Evolutionary conservation across 768 basidiomycete genomes (phyloP), one percentile per base, ranked within the genome.

Genomic region (Tylopilus vinaceipallidus): DNA sequence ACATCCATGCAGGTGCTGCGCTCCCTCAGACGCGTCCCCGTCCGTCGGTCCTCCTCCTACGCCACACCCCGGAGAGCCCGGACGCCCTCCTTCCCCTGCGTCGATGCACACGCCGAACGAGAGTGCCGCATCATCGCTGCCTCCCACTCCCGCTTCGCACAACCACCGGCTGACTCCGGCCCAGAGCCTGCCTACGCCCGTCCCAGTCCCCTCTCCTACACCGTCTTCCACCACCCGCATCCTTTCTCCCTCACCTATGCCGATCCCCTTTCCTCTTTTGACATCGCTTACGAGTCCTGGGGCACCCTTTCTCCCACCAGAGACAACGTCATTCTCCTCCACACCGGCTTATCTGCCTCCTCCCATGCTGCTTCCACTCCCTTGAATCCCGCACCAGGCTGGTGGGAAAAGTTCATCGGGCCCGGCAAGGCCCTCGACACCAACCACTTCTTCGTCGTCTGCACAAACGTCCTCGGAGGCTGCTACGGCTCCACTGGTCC

Each of bases 371-470:
- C 92, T 3, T 84, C 89, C 19, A 93, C 93, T 0, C 62, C 75
- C 4, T 66, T 73, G 4, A 99, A 95, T 58, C 78, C 86, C 2
- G 69, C 88, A 0, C 83, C 88, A 9, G 95, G 97, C 4, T 99
- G 97, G 97, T 99, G 97, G 97, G 91, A 98, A 71, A 87, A 88
- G 61, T 99, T 98, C 71, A 94, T 99, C 56, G 97, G 97, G 0
- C 93, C 95, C 4, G 91, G 91, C 43, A 92, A 88, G 60, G 83
- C 95, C 10, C 75, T 99, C 35, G 97, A 99, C 74, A 98, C 97
- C 6, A 75, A 93, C 62, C 79, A 83, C 46, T 97, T 88, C 75
- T 98, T 90, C 70, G 73, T 98, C 65, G 82, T 99, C 36, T 99
- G 97, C 73, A 91, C 94, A 10, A 99, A 98, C 69, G 94, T 94